Percentiles rank a stretch among this genome's conserved stretches.
phyloP scores from a whole-genome alignment of 2,329 filamentous ascomycete species.

The Aspergillus quadricinctus region DNA sequence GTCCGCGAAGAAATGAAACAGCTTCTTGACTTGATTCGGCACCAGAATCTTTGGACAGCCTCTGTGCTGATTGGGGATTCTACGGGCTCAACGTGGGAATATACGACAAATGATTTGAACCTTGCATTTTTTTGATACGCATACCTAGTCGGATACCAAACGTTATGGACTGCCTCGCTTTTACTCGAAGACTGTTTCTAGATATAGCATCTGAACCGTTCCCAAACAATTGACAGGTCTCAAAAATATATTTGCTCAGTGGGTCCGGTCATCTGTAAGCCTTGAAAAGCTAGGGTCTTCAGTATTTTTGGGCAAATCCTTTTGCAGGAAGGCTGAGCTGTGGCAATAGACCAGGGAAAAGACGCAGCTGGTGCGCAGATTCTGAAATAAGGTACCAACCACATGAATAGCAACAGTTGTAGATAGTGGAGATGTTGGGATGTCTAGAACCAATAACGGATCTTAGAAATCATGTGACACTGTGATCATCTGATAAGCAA shows the following conservation, averaged over 20 bases:
- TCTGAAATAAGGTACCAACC: too few species aligned
- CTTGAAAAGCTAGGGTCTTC: too few species aligned
- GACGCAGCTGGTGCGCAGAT: too few species aligned
- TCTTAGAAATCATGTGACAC: background rate
- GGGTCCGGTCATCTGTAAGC: too few species aligned
- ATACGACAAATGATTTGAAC: background rate
- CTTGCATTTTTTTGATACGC: background rate
- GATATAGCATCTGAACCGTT: background rate
- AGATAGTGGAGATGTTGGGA: too few species aligned
- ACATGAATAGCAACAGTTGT: too few species aligned
- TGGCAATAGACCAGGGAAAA: too few species aligned
- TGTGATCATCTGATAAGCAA: background rate
- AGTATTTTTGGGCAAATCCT: too few species aligned
- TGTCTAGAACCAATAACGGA: too few species aligned
- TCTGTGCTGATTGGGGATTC: background rate
- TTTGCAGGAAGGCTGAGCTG: too few species aligned
- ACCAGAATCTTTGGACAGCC: background rate
- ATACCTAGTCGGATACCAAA: background rate
- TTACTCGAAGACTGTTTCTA: background rate
- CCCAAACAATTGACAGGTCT: background rate
- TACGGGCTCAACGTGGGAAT: background rate
- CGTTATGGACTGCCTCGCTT: background rate
- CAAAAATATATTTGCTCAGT: background rate
- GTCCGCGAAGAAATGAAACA: constrained; percentile 12
- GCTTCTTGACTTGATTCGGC: background rate